Evolutionary conservation across 805 yeast genomes (phyloP), one percentile per base, ranked within the genome.

Genomic region (Lipomyces sp.): DNA sequence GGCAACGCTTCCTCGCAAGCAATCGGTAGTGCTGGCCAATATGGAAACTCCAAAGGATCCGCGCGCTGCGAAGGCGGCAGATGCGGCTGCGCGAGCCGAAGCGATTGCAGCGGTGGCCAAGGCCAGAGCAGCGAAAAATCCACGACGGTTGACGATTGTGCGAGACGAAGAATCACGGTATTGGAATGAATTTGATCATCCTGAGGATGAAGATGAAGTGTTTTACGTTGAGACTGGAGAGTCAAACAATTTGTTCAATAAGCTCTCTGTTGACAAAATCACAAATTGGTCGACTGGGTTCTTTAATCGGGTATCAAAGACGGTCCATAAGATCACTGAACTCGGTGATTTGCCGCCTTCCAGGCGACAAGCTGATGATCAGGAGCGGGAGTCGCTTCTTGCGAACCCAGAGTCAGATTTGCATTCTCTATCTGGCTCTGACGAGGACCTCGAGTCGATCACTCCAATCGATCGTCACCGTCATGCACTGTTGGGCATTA

Each of bases 121-220:
- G 45, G 29, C 13, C 45, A 30, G n/a, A 39, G 45, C 24, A 32
- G 33, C n/a, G 33, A 33, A 45, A 32, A 30, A 53, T 32, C 35
- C 57, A 1, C 64, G 70, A 24, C 53, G 57, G 7, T 32, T 64
- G 50, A 33, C 42, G n/a, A 57, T 62, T 59, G 63, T 62, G 13
- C 64, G 32, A 15, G 37, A 18, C 51, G 59, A 56, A 24, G 69
- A 75, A 39, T 71, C 76, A 53, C 74, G 87, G 57, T 87, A 87
- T 74, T 87, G 90, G 90, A 87, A 87, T 72, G 90, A 87, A 76
- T 87, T 87, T 73, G 90, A 87, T 72, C 81, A 87, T 71, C 85
- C 87, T 0, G 90, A 86, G 65, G 84, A 77, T 55, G 85, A 79
- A 64, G 78, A 75, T 34, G 74, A 70, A 5, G 72, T 71, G 8